Percentiles rank a stretch among this genome's conserved stretches.
These are phyloP conservation scores for Venturia effusa DNA, from an alignment of 2,329 filamentous ascomycete genomes.

Conservation along the genomic window DNA sequence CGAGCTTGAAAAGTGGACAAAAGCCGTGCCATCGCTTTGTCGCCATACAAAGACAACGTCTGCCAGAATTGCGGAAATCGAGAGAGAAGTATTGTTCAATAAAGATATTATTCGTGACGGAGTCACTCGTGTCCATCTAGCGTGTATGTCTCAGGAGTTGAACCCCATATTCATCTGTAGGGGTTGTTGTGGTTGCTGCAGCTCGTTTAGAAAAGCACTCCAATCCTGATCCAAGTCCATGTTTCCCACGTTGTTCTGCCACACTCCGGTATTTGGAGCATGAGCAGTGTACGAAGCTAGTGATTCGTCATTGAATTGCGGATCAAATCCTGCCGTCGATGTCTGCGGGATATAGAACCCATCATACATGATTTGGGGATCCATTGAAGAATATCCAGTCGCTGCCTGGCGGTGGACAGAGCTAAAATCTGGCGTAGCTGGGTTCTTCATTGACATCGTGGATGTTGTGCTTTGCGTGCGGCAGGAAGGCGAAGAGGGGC, in stretches of 20 bases:
- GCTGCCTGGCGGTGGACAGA: background rate
- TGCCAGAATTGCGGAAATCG: background rate
- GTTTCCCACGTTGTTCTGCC: constrained; percentile 20
- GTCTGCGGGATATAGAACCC: constrained; percentile 26
- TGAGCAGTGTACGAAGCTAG: constrained; percentile 20
- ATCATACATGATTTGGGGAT: constrained; percentile 25
- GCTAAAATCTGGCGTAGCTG: constrained; percentile 1
- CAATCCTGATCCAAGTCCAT: constrained; percentile 29
- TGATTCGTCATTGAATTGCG: constrained; percentile 21
- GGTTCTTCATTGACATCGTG: constrained; percentile 14
- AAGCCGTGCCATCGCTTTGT: background rate
- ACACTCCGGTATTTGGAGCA: constrained; percentile 20
- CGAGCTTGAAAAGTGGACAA: background rate
- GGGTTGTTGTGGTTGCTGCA: constrained; percentile 3
- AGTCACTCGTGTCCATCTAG: background rate
- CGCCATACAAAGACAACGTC: background rate
- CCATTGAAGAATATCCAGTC: constrained; percentile 16
- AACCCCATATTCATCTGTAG: background rate
- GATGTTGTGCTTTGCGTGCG: background rate
- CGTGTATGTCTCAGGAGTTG: background rate
- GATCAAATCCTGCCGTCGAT: constrained; percentile 12
- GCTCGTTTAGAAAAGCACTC: constrained; percentile 28
- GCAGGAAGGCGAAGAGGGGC: background rate
- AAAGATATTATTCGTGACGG: background rate
- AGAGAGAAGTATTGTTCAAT: background rate